Percentiles rank a stretch among this genome's conserved stretches.
Conservation (phyloP, 306 rosid species). For the Oemleria cerasiformis region DNA sequence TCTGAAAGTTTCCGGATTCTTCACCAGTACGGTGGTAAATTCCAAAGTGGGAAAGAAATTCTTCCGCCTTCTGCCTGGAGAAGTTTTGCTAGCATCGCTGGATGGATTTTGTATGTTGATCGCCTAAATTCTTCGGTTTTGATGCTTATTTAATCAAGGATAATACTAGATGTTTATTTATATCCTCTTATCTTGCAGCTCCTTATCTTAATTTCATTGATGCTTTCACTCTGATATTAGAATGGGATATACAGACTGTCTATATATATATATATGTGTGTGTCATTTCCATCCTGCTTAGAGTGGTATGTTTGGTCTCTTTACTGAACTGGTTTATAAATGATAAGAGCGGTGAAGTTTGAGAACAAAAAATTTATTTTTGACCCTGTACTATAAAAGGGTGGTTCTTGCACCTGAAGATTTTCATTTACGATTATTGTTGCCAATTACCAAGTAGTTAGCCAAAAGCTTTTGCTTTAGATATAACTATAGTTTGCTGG, state of each 20-base stretch:
- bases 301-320: not conserved
- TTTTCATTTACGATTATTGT: not conserved
- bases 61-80: conserved; percentile 47
- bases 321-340: not conserved
- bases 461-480: not conserved
- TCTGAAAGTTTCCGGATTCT: conserved; percentile 44
- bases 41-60: conserved; percentile 52
- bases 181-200: not conserved
- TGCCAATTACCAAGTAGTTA: not conserved
- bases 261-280: not conserved
- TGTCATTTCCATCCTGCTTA: not conserved
- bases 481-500: not conserved
- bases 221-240: not conserved
- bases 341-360: conserved; percentile 2
- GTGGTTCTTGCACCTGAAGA: not conserved
- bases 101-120: conserved; percentile 49
- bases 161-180: not conserved
- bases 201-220: not conserved
- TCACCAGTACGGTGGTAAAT: conserved; percentile 66
- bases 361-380: not conserved
- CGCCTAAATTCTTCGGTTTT: conserved; percentile 3
- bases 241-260: not conserved
- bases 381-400: not conserved
- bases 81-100: conserved; percentile 45
- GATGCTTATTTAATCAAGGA: not conserved